Conservation (phyloP, 2,329 filamentous ascomycete species). For the Diaporthe ilicicola region DNA sequence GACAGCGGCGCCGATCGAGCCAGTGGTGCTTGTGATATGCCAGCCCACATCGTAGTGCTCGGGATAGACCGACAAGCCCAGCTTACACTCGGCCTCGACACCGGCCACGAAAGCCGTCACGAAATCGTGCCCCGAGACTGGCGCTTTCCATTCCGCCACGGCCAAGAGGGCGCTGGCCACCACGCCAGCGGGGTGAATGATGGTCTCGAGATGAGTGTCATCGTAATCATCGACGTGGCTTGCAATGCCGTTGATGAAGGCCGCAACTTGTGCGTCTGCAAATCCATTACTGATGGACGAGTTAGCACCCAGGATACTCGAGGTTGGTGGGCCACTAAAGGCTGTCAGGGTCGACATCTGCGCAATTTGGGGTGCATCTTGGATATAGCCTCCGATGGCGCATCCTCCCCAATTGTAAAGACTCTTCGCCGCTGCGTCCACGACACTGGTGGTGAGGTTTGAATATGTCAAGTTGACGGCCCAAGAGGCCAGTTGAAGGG, state of each 20-base stretch:
- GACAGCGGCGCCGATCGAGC: constrained; percentile 61
- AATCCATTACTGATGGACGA: constrained; percentile 35
- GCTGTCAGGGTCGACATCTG: constrained; percentile 30
- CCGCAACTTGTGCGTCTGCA: constrained; percentile 57
- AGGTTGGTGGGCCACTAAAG: constrained; percentile 43
- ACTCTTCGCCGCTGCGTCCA: constrained; percentile 53
- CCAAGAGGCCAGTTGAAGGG: constrained; percentile 57
- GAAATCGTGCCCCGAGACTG: constrained; percentile 54
- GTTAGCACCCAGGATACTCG: constrained; percentile 44
- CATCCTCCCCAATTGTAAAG: constrained; percentile 65
- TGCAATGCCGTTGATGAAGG: constrained; percentile 62
- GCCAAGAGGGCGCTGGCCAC: constrained; percentile 60
- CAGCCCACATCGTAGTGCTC: constrained; percentile 64
- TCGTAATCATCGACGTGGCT: constrained; percentile 66
- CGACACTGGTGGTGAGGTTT: constrained; percentile 50
- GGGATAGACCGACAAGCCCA: constrained; percentile 60
- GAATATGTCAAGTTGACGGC: constrained; percentile 50
- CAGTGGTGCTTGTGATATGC: constrained; percentile 63
- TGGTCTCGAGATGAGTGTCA: constrained; percentile 63
- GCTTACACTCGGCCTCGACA: constrained; percentile 61
- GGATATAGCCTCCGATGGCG: constrained; percentile 57
- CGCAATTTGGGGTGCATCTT: constrained; percentile 51
- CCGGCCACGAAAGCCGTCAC: constrained; percentile 60
- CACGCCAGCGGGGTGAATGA: constrained; percentile 63
- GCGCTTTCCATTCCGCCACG: constrained; percentile 50